Evolutionary conservation across 495 filamentous ascomycete species (phyloP).

Genomic region (Evernia prunastri): DNA sequence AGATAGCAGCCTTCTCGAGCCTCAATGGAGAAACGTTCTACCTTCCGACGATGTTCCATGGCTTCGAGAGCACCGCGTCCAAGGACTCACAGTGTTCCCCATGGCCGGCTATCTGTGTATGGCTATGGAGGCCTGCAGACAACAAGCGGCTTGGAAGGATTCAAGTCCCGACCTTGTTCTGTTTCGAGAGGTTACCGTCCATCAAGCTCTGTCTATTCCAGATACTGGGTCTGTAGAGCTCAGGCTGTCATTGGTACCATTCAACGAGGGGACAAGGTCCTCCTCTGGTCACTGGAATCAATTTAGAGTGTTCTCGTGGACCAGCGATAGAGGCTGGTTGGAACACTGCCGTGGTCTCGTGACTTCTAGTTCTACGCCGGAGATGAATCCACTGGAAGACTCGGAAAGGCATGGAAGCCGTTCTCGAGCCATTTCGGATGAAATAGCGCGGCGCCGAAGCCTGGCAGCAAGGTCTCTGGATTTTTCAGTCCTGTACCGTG

Average conservation of each 20-base stretch:
- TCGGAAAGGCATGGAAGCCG: too few species aligned
- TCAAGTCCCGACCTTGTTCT: neutral
- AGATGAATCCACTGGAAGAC: slow-evolving; percentile 6
- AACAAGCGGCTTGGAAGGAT: slow-evolving; percentile 20
- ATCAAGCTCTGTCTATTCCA: neutral
- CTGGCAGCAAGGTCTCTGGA: too few species aligned
- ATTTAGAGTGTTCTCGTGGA: slow-evolving; percentile 5
- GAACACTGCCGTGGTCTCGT: neutral
- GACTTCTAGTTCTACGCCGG: neutral
- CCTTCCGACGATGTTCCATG: slow-evolving; percentile 31
- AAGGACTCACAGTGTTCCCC: slow-evolving; percentile 45
- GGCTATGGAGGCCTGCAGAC: slow-evolving; percentile 48
- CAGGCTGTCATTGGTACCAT: slow-evolving; percentile 1
- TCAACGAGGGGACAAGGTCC: neutral
- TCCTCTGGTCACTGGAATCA: neutral
- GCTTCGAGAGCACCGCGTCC: slow-evolving; percentile 35
- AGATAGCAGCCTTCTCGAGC: slow-evolving; percentile 28
- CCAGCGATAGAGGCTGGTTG: neutral
- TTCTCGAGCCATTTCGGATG: too few species aligned
- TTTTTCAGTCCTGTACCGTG: too few species aligned
- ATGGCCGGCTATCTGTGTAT: slow-evolving; percentile 50
- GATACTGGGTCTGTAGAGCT: neutral
- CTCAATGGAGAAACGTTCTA: slow-evolving; percentile 33
- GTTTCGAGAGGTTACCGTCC: neutral
- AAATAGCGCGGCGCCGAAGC: too few species aligned